Evolutionary conservation across 805 yeast genomes (phyloP).

Genomic region (Myxozyma geophila): DNA sequence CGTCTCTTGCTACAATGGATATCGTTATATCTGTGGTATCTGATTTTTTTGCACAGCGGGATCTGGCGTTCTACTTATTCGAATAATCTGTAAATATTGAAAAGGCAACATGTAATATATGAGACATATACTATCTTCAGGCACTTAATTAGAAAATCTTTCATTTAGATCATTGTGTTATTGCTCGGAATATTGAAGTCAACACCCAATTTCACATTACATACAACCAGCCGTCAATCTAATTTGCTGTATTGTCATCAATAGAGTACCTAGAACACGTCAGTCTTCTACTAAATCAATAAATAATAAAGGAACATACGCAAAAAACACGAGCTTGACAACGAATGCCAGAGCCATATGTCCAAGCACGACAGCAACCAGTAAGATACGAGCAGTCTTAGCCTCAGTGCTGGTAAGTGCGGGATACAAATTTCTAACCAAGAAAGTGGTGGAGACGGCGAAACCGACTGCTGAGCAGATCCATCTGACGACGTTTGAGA

Average conservation of each 20-base stretch:
- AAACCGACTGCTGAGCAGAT: constrained; percentile 63
- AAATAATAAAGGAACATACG: constrained; percentile 11
- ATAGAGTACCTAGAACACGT: constrained; percentile 17
- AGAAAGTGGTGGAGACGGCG: constrained; percentile 60
- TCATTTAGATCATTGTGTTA: too few relatives aligned
- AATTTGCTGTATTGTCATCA: constrained; percentile 19
- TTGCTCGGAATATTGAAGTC: too few relatives aligned
- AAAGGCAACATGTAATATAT: not conserved
- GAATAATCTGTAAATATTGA: not conserved
- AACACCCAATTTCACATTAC: not conserved
- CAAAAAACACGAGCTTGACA: constrained; percentile 70
- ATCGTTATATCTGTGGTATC: constrained; percentile 38
- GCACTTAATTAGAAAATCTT: not conserved
- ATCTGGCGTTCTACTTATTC: constrained; percentile 30
- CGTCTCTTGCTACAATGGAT: constrained; percentile 36
- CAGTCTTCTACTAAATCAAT: not conserved
- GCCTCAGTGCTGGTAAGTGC: constrained; percentile 49
- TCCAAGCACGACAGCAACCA: constrained; percentile 51
- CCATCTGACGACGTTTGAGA: constrained; percentile 62
- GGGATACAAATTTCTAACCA: constrained; percentile 52
- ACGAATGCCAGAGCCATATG: constrained; percentile 66
- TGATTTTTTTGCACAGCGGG: constrained; percentile 36
- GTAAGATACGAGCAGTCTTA: constrained; percentile 45
- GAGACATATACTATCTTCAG: not conserved
- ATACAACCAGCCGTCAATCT: not conserved